Evolutionary conservation across 768 basidiomycete species (phyloP), one percentile per base, ranked within the genome.

Genomic region (Pulveroboletus frians): DNA sequence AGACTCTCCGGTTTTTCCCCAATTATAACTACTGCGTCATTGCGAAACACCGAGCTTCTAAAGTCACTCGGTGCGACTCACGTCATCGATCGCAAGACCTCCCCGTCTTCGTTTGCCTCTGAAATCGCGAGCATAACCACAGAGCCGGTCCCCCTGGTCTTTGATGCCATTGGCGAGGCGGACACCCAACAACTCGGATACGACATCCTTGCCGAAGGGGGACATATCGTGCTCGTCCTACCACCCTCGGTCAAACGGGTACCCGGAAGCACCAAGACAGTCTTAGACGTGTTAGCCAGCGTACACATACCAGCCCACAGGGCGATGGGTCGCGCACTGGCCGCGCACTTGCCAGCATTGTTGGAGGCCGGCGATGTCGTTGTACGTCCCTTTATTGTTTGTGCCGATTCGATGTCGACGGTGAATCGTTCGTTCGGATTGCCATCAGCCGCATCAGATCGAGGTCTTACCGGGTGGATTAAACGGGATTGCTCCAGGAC

Each of bases 21-120:
- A 0, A 69, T 75, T 35, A 66, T 73, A 36, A 65, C 71, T 13
- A 75, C 74, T 0, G 67, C 74, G 6, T 73, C 74, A 2, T 44
- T 54, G 15, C 61, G 64, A 39, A 71, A 74, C 49, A 46, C 60
- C 0, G 62, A 52, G 9, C 60, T 63, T 27, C 60, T 73, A 10
- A 63, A 62, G 39, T 64, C 66, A 5, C 58, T 70, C 10, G 72
- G 72, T 9, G 71, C 73, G 15, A 71, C 71, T 0, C 61, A 68
- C 47, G 60, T 74, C 20, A 55, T 75, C 38, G 68, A 69, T 54
- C 61, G 66, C 21, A 53, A 62, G 42, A 51, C 54, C 15, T 18
- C 67, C 2, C 21, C 41, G 0, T 20, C 52, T 17, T 43, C 54
- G 1, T 43, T 61, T 26, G 42, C 50, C 8, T 40, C 54, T 65